Evolutionary conservation across 139 green algal genomes (phyloP), one percentile per base, ranked within the genome.

Genomic region (Yamagishiella unicocca): DNA sequence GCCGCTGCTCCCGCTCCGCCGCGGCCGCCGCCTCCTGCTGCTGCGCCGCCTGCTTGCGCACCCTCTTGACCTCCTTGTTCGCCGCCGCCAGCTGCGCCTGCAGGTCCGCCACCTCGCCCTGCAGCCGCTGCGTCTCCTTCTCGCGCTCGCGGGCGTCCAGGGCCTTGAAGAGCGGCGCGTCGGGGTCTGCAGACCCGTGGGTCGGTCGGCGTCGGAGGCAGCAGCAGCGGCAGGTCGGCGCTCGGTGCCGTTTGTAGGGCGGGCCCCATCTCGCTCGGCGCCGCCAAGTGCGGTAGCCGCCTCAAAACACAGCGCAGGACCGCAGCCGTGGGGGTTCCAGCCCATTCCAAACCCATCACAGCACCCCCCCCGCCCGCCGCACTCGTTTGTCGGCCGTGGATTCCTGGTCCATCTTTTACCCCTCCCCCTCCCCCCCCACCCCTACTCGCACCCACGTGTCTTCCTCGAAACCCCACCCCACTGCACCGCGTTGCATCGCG

Each of bases 121-220:
- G 42, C 62, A 87, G 64, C 14, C 81, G 66, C 31, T 42, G 24
- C 81, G 79, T 68, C 81, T 87, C 81, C 81, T 87, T 87, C 66
- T 87, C 81, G 22, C 81, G 81, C 66, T 87, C 81, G 10, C 81
- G 64, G 27, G 81, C 81, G 24, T 87, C 81, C 64, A 87, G 0
- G 45, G 81, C 81, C 66, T 87, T 87, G 46, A 87, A 87, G 64
- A 87, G 64, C 24, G 81, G 81, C 27, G 64, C 81, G 45, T 87
- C 81, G 45, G 43, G 31, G 25, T 78, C 81, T 73, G 55, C n/a
- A n/a, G n/a, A n/a, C n/a, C n/a, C n/a, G n/a, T n/a, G n/a, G n/a
- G n/a, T n/a, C n/a, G n/a, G n/a, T n/a, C n/a, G n/a, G n/a, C n/a
- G n/a, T n/a, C n/a, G n/a, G n/a, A n/a, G n/a, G n/a, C n/a, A n/a